Base-by-base conservation (phyloP, 2,329 filamentous ascomycete genomes). In the Cytospora mali region DNA sequence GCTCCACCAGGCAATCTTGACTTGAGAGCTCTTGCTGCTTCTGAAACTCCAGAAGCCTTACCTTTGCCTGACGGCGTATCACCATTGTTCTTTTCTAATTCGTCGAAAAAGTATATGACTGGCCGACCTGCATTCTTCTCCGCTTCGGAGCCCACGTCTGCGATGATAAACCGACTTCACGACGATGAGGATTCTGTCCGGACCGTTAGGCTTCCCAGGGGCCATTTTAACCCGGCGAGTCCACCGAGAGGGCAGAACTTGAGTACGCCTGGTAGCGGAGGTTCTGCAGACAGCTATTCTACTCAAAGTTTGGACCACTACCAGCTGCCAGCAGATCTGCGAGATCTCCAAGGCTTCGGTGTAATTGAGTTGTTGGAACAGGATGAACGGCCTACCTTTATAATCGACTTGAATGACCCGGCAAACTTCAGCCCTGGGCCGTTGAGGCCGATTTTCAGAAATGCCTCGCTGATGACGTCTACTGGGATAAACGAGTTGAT, bases 321-420 rank as follows among this genome's bases (percentile, higher is more conserved):
- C 65, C 74, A 77, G 6, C 75, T 79, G 59, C 74, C 78, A 1
- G 79, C 84, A 2, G 79, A 80, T 6, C 66, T 85, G 51, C 81
- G 86, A 57, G 76, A 86, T 56, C 78, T 93, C 5, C 84, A 84
- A 49, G 83, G 83, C 28, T 80, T 93, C 57, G 88, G 89, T 27
- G 81, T 92, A 11, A 75, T 88, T 23, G 91, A 94, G 72, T 77
- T 94, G 46, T 75, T 95, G 48, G 90, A 94, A 70, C 84, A 90
- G 67, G 91, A 95, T 71, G 85, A 89, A 55, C 80, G 91, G 53
- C 91, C 90, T 3, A 91, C 89, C 0, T 92, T 94, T 69, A 82
- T 94, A 49, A 79, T 94, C 35, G 90, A 94, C 69, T 75, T 91
- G 56, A 78, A 79, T 9, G 85, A 88, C 69, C 73, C 79, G 1